A percentile compares a stretch with the other conserved stretches of the same genome.
Conservation (phyloP, 2,329 filamentous ascomycete species). For the Aspergillus cejpii region DNA sequence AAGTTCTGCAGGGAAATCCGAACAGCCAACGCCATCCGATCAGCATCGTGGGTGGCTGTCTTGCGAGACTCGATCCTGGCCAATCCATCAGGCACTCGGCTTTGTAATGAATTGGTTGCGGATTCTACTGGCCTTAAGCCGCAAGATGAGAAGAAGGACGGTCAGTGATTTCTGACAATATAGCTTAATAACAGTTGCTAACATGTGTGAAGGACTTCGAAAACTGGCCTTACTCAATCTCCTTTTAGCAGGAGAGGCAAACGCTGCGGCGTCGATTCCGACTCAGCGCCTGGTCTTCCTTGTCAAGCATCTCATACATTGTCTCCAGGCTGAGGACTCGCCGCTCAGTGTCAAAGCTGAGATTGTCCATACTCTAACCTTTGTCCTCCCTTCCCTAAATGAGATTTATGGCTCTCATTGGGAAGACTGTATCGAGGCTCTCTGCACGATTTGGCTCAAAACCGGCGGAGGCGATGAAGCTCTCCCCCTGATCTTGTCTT, state of each 20-base stretch:
- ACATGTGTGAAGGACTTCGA: conserved; percentile 36
- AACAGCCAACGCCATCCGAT: conserved; percentile 41
- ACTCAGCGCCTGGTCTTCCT: conserved; percentile 71
- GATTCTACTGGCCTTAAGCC: conserved; percentile 52
- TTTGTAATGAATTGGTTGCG: conserved; percentile 56
- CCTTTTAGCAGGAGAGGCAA: conserved; percentile 46
- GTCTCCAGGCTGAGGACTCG: conserved; percentile 58
- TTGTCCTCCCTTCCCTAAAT: conserved; percentile 64
- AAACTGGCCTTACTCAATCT: conserved; percentile 51
- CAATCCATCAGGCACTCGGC: conserved; percentile 44
- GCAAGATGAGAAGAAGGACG: conserved; percentile 38
- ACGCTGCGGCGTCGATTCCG: conserved; percentile 44
- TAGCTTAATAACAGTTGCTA: conserved; percentile 3
- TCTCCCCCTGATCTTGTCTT: conserved; percentile 62
- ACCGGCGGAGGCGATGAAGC: conserved; percentile 44
- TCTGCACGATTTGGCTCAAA: conserved; percentile 53
- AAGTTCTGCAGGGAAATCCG: conserved; percentile 33
- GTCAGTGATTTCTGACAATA: conserved; percentile 23
- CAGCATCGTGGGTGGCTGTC: conserved; percentile 45
- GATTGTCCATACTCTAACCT: conserved; percentile 40
- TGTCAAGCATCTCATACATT: conserved; percentile 68
- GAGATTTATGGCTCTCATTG: conserved; percentile 87
- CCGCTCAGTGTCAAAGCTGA: conserved; percentile 32
- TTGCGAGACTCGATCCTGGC: conserved; percentile 45
- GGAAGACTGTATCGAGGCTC: conserved; percentile 58